phyloP scores from a whole-genome alignment of 1,284 basidiomycete species.

The Austroboletus novae-zelandiae region DNA sequence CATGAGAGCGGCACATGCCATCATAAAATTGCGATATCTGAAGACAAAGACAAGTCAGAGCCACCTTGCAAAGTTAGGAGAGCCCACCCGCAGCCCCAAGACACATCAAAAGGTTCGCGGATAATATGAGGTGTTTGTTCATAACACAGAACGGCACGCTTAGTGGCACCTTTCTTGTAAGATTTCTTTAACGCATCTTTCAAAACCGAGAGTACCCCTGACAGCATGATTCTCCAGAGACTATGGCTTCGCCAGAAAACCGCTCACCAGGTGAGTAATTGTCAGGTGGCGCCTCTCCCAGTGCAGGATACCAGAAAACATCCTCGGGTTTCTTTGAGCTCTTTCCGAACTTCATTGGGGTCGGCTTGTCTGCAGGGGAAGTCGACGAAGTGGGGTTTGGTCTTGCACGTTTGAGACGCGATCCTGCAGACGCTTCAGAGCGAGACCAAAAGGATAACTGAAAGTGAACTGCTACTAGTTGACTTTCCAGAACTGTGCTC shows the following conservation, averaged over 20 bases:
- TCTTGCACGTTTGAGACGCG: slow-evolving; percentile 5
- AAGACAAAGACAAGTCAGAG: neutral
- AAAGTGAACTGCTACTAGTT: slow-evolving; percentile 2
- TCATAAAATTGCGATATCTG: slow-evolving; percentile 86
- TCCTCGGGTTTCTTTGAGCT: slow-evolving; percentile 37
- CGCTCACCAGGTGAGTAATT: slow-evolving; percentile 71
- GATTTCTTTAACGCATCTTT: slow-evolving; percentile 53
- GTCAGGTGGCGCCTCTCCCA: slow-evolving; percentile 48
- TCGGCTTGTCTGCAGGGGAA: slow-evolving; percentile 1
- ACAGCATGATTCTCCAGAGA: slow-evolving; percentile 2
- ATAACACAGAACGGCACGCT: slow-evolving; percentile 65
- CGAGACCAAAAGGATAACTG: neutral
- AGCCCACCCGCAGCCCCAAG: slow-evolving; percentile 63
- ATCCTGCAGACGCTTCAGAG: slow-evolving; percentile 10
- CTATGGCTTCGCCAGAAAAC: neutral
- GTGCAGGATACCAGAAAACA: slow-evolving; percentile 61
- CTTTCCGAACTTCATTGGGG: slow-evolving; percentile 5
- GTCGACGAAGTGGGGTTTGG: neutral
- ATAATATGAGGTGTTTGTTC: slow-evolving; percentile 60
- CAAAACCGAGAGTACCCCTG: slow-evolving; percentile 70
- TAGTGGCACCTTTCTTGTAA: slow-evolving; percentile 49
- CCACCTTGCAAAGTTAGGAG: neutral
- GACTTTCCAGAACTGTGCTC: slow-evolving; percentile 30
- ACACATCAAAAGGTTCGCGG: slow-evolving; percentile 55
- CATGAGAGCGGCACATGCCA: slow-evolving; percentile 74